Evolutionary conservation across 495 filamentous ascomycete species (phyloP).

Genomic region (Baudoinia panamericana): DNA sequence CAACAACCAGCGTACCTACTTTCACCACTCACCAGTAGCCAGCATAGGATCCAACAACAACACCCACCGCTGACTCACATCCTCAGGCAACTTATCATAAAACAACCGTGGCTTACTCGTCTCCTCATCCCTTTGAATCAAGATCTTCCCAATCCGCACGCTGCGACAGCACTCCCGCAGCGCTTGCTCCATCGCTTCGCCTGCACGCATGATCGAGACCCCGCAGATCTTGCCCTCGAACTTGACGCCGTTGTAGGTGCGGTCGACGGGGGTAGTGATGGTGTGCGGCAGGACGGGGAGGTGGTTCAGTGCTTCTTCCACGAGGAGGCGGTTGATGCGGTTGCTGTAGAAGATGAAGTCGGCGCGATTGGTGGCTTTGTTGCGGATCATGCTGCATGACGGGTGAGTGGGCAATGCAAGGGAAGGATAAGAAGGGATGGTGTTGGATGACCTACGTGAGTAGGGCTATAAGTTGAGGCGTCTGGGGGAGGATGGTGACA

Average conservation of each 20-base stretch:
- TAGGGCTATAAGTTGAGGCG: conserved; percentile 89
- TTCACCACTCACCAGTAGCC: conserved; percentile 62
- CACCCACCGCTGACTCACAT: conserved; percentile 86
- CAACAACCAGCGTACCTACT: background rate
- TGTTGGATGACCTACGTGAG: conserved; percentile 63
- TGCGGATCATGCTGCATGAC: conserved; percentile 80
- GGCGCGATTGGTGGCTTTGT: conserved; percentile 72
- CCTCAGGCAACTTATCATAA: conserved; percentile 90
- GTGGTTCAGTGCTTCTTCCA: conserved; percentile 95
- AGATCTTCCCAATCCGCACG: conserved; percentile 92
- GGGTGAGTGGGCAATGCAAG: too few species aligned
- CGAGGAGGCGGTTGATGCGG: conserved; percentile 92
- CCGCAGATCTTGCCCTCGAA: conserved; percentile 98
- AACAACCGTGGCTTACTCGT: conserved; percentile 82
- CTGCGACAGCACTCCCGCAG: conserved; percentile 91
- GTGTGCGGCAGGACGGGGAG: conserved; percentile 78
- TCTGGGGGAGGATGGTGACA: conserved; percentile 81
- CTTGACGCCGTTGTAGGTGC: conserved; percentile 76
- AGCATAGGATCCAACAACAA: conserved; percentile 97
- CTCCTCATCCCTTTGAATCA: conserved; percentile 96
- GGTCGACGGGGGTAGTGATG: conserved; percentile 80
- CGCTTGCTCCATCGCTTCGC: conserved; percentile 97
- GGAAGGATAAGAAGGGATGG: background rate
- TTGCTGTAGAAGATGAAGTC: conserved; percentile 99
- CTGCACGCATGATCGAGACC: conserved; percentile 95